Evolutionary conservation across 2,329 filamentous ascomycete species (phyloP).

Genomic region (Teratosphaeria epicoccoides): DNA sequence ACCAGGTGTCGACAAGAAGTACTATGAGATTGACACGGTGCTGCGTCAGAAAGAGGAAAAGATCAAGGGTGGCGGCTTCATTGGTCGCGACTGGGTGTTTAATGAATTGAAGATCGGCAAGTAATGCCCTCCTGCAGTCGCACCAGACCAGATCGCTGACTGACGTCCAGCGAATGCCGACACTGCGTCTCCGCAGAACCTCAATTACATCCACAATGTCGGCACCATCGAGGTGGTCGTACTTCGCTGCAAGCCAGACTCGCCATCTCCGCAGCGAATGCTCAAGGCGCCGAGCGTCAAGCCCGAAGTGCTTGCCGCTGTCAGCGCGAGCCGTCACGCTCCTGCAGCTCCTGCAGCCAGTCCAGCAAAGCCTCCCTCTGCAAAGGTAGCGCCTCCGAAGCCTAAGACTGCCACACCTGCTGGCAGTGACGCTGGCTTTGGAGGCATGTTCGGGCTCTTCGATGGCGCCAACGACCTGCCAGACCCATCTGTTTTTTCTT

Average conservation of each 20-base stretch:
- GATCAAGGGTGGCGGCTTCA: conserved; percentile 34
- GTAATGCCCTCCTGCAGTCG: not conserved
- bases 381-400: not conserved
- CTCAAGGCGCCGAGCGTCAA: not conserved
- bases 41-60: conserved; percentile 46
- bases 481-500: not conserved
- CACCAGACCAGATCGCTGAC: not conserved
- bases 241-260: conserved; percentile 29
- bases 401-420: not conserved
- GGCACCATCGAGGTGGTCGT: conserved; percentile 41
- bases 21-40: conserved; percentile 37
- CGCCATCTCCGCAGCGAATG: not conserved
- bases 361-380: not conserved
- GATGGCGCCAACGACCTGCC: conserved; percentile 24
- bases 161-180: conserved; percentile 27
- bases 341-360: not conserved
- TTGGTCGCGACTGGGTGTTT: conserved; percentile 45
- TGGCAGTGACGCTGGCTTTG: conserved; percentile 5
- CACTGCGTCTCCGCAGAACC: conserved; percentile 23
- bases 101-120: conserved; percentile 39
- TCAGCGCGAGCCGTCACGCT: not conserved
- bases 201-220: conserved; percentile 29
- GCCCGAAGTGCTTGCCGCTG: not conserved
- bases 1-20: conserved; percentile 16
- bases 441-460: conserved; percentile 22